A percentile compares a stretch with the other conserved stretches of the same genome.
Evolutionary conservation across 2,329 filamentous ascomycete genomes (phyloP).

Genomic region (Neopestalotiopsis sp.): DNA sequence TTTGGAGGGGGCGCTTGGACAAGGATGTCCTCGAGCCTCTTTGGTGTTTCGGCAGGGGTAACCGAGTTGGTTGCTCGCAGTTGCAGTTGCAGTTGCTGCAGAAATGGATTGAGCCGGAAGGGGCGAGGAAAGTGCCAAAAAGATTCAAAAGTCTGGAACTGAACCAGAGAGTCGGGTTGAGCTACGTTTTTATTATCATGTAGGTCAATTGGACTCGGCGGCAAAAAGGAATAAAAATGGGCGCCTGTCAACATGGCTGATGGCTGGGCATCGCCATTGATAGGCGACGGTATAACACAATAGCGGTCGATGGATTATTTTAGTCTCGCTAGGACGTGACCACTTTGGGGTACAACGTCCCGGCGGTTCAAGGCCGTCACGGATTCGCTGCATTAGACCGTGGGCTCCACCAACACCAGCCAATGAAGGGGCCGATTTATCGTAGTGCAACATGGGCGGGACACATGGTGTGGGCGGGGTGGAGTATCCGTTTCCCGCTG

Average conservation of each 20-base stretch:
- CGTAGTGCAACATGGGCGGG: not conserved
- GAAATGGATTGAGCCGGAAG: slow-evolving; percentile 14
- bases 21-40: slow-evolving; percentile 33
- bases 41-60: slow-evolving; percentile 46
- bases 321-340: slow-evolving; percentile 16
- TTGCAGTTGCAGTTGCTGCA: slow-evolving; percentile 9
- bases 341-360: not conserved
- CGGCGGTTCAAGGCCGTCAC: slow-evolving; percentile 12
- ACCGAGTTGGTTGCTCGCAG: not conserved
- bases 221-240: slow-evolving; percentile 6
- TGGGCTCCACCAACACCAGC: not conserved
- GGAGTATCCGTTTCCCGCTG: not conserved
- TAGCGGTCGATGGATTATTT: slow-evolving; percentile 11
- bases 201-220: slow-evolving; percentile 7
- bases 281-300: not conserved
- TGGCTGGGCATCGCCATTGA: slow-evolving; percentile 2
- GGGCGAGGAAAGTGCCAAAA: not conserved
- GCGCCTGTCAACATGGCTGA: not conserved
- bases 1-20: slow-evolving; percentile 40
- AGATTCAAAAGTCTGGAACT: not conserved
- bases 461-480: not conserved
- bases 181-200: slow-evolving; percentile 2
- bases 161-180: slow-evolving; percentile 10
- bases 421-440: not conserved
- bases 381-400: slow-evolving; percentile 17